These are phyloP conservation scores for Kurtzmaniella quercitrusa DNA, from an alignment of 1,139 yeast genomes.

Conservation along the genomic window DNA sequence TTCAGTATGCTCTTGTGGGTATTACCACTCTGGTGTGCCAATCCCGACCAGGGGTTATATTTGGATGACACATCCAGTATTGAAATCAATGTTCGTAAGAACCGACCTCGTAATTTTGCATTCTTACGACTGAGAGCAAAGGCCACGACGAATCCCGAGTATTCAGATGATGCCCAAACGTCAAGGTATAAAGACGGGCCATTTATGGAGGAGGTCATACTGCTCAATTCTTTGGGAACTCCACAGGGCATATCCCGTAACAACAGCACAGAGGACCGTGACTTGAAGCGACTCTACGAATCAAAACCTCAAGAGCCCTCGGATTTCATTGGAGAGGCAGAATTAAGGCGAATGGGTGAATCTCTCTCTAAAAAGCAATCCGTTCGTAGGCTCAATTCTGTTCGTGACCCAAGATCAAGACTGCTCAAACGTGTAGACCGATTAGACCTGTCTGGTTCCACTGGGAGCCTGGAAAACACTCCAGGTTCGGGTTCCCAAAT, in stretches of 20 bases:
- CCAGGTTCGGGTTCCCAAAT: neutral
- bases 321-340: slow-evolving; percentile 17
- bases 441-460: neutral
- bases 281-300: neutral
- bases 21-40: slow-evolving; percentile 43
- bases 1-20: slow-evolving; percentile 31
- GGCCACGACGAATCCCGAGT: neutral
- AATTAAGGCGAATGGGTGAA: slow-evolving; percentile 29
- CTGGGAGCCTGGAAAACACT: neutral
- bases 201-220: neutral
- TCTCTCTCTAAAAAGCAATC: slow-evolving; percentile 25
- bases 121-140: neutral
- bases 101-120: neutral
- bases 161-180: neutral
- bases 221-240: neutral
- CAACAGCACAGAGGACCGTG: neutral
- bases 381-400: slow-evolving; percentile 13
- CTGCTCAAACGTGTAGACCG: neutral
- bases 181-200: neutral
- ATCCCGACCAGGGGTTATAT: slow-evolving; percentile 25
- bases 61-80: slow-evolving; percentile 15
- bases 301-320: neutral
- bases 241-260: neutral
- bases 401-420: neutral
- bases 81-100: neutral